These are phyloP conservation scores for Pestalotiopsis sp. DNA, from an alignment of 2,329 filamentous ascomycete genomes.

Conservation along the genomic window DNA sequence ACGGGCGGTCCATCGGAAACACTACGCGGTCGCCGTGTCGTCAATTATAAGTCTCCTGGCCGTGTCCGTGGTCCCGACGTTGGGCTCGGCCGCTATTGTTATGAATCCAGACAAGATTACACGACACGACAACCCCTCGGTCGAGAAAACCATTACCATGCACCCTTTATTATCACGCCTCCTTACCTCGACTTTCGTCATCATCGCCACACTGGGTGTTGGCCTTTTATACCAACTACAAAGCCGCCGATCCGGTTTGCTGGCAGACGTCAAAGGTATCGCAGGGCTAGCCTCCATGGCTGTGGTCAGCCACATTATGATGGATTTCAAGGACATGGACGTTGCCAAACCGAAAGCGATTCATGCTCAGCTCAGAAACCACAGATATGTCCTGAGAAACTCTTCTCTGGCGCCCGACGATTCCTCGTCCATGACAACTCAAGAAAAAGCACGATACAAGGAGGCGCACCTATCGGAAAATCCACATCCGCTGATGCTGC, in stretches of 20 bases:
- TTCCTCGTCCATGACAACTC: constrained; percentile 42
- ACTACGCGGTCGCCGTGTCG: constrained; percentile 70
- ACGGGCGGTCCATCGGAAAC: constrained; percentile 60
- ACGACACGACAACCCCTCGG: constrained; percentile 43
- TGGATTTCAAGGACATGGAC: constrained; percentile 75
- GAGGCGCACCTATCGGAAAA: constrained; percentile 57
- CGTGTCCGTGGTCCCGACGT: constrained; percentile 69
- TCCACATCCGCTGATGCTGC: constrained; percentile 71
- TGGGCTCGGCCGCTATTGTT: constrained; percentile 64
- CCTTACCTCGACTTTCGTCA: constrained; percentile 55
- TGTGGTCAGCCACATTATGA: constrained; percentile 71
- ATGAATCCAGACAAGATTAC: constrained; percentile 54
- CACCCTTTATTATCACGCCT: constrained; percentile 63
- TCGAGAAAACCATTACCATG: constrained; percentile 57
- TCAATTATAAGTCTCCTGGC: constrained; percentile 67
- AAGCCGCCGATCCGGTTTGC: constrained; percentile 64
- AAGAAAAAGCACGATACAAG: constrained; percentile 49
- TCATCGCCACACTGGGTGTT: constrained; percentile 61
- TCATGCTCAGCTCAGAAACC: constrained; percentile 66
- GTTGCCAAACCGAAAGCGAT: constrained; percentile 68
- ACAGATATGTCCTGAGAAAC: constrained; percentile 71
- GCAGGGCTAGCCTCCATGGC: constrained; percentile 77
- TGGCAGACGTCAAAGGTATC: constrained; percentile 72
- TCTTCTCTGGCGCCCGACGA: constrained; percentile 70
- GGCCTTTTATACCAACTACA: constrained; percentile 64